Evolutionary conservation across 176 grass and related monocot species (phyloP).

Genomic region (Hsuehochloa calcarea): DNA sequence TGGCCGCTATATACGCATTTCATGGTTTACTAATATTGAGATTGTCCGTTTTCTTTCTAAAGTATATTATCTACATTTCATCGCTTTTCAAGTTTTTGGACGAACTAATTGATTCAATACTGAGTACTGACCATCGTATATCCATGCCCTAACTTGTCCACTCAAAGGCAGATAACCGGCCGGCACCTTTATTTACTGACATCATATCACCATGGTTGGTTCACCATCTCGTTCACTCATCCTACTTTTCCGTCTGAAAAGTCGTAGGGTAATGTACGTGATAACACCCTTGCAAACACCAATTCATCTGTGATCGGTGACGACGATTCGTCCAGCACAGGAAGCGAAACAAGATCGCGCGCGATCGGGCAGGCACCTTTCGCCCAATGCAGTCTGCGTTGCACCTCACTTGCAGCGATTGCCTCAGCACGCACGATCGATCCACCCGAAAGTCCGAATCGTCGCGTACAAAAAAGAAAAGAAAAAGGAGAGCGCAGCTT

Average conservation of each 20-base stretch:
- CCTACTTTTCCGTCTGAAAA: neutral
- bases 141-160: no score
- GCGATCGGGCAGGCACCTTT: neutral
- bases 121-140: no score
- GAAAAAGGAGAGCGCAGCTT: neutral
- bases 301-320: neutral
- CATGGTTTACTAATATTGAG: no score
- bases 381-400: neutral
- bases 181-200: no score
- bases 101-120: no score
- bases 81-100: no score
- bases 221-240: no score
- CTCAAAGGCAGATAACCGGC: no score
- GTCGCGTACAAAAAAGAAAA: neutral
- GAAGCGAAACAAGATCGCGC: neutral
- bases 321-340: neutral
- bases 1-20: no score
- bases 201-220: no score
- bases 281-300: neutral
- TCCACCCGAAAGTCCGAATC: neutral
- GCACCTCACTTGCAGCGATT: neutral
- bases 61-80: no score
- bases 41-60: no score
- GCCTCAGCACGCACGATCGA: slow-evolving; percentile 1
- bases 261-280: neutral